A percentile compares a stretch with the other conserved stretches of the same genome.
phyloP scores from a whole-genome alignment of 352 stramenopile species.

The Chrysophaeum taylorii region DNA sequence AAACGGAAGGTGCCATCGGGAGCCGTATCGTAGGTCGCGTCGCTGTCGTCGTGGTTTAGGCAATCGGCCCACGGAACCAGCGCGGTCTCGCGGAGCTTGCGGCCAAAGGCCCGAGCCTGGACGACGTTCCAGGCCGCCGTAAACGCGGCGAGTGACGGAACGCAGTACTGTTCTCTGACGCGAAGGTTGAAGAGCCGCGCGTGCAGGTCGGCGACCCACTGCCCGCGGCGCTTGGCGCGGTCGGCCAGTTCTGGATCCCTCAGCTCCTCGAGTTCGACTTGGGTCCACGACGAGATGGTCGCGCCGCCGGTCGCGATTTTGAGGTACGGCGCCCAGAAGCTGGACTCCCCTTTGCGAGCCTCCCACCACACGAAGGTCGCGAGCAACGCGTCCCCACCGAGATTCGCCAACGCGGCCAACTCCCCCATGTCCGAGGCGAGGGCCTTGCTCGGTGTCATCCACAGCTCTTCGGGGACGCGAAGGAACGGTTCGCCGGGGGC shows the following conservation, averaged over 20 bases:
- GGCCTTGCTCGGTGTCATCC: background rate
- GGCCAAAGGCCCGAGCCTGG: background rate
- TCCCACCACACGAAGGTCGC: background rate
- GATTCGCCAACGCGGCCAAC: background rate
- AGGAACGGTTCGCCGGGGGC: background rate
- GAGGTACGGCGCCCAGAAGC: background rate
- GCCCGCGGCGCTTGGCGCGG: background rate
- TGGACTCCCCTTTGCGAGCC: background rate
- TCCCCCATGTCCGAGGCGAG: background rate
- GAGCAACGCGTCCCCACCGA: background rate
- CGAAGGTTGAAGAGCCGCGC: background rate
- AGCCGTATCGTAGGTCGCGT: background rate
- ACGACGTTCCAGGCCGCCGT: background rate
- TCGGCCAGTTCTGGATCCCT: background rate
- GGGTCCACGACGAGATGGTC: background rate
- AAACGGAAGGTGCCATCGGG: background rate
- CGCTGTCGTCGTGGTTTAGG: background rate
- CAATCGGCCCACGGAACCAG: constrained; percentile 3
- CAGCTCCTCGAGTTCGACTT: background rate
- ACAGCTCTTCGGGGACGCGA: background rate
- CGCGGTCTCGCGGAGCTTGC: background rate
- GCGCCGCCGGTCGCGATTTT: background rate
- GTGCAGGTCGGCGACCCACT: constrained; percentile 1
- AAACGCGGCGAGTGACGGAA: background rate
- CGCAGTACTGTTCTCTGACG: background rate